These are phyloP conservation scores for Mychonastes homosphaera DNA, from an alignment of 139 green algal genomes.

Conservation along the genomic window DNA sequence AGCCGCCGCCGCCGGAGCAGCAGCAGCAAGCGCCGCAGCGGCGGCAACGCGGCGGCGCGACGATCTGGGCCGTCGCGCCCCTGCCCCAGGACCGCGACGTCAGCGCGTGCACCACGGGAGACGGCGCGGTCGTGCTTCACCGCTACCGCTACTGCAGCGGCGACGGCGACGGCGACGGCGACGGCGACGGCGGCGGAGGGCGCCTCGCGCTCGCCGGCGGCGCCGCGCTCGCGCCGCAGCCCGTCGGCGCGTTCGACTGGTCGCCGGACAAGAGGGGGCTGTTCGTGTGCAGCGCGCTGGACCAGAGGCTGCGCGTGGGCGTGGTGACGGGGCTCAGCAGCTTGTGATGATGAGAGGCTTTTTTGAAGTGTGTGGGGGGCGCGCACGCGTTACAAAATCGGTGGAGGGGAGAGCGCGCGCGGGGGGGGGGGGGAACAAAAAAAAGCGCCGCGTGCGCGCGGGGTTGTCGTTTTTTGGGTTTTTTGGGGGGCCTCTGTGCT, in stretches of 20 bases:
- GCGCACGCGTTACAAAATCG: not conserved
- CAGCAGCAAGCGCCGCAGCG: too few species aligned
- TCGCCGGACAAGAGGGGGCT: slow-evolving; percentile 73
- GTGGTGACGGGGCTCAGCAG: slow-evolving; percentile 66
- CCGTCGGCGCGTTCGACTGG: slow-evolving; percentile 74
- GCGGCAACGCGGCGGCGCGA: slow-evolving; percentile 36
- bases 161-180: slow-evolving; percentile 56
- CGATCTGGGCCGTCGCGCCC: slow-evolving; percentile 62
- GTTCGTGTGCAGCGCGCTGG: slow-evolving; percentile 65
- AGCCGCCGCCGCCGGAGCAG: too few species aligned
- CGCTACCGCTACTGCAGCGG: slow-evolving; percentile 89
- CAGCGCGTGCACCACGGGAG: slow-evolving; percentile 54
- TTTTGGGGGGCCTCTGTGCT: too few species aligned
- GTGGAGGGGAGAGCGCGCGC: too few species aligned
- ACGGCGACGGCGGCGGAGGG: slow-evolving; percentile 59
- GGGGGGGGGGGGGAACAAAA: too few species aligned
- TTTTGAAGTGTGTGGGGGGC: too few species aligned
- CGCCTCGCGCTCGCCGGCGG: slow-evolving; percentile 51
- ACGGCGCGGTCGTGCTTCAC: slow-evolving; percentile 74
- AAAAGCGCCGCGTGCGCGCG: too few species aligned
- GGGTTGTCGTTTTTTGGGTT: too few species aligned
- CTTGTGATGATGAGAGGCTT: slow-evolving; percentile 19
- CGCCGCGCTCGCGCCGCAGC: slow-evolving; percentile 62
- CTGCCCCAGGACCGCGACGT: slow-evolving; percentile 81
- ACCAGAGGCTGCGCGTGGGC: slow-evolving; percentile 75